phyloP scores from a whole-genome alignment of 257 asterid species.

The Penstemon davidsonii region DNA sequence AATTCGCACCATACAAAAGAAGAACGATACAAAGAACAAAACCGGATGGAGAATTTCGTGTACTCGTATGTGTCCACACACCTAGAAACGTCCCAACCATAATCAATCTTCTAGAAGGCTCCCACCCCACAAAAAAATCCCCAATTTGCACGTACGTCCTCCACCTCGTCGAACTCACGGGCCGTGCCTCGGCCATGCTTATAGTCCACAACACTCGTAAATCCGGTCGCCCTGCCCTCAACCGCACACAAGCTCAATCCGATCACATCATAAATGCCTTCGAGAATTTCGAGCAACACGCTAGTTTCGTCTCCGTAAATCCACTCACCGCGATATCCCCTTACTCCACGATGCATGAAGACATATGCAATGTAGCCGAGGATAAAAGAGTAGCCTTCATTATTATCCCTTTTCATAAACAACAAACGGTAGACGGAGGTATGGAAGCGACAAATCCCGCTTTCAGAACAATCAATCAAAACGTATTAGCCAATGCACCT shows the following conservation, averaged over 20 bases:
- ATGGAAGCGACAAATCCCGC: constrained; percentile 83
- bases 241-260: constrained; percentile 82
- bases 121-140: constrained; percentile 69
- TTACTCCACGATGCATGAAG: constrained; percentile 94
- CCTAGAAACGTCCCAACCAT: constrained; percentile 86
- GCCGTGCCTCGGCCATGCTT: constrained; percentile 94
- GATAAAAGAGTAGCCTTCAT: constrained; percentile 74
- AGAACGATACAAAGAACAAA: constrained; percentile 65
- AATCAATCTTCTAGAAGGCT: constrained; percentile 82
- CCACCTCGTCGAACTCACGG: constrained; percentile 91
- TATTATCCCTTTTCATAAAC: constrained; percentile 85
- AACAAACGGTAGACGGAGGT: constrained; percentile 94
- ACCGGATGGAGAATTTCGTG: constrained; percentile 65
- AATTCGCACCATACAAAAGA: constrained; percentile 55
- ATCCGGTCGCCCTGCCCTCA: constrained; percentile 61
- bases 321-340: constrained; percentile 91
- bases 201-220: constrained; percentile 74
- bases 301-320: constrained; percentile 56
- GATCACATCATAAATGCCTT: constrained; percentile 90
- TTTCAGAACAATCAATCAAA: constrained; percentile 69
- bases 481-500: constrained; percentile 72
- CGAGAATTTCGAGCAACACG: constrained; percentile 76
- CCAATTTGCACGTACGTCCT: constrained; percentile 71
- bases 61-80: constrained; percentile 69
- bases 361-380: constrained; percentile 71